Evolutionary conservation across 1,284 basidiomycete species (phyloP).

Genomic region (Apiotrichum porosum): DNA sequence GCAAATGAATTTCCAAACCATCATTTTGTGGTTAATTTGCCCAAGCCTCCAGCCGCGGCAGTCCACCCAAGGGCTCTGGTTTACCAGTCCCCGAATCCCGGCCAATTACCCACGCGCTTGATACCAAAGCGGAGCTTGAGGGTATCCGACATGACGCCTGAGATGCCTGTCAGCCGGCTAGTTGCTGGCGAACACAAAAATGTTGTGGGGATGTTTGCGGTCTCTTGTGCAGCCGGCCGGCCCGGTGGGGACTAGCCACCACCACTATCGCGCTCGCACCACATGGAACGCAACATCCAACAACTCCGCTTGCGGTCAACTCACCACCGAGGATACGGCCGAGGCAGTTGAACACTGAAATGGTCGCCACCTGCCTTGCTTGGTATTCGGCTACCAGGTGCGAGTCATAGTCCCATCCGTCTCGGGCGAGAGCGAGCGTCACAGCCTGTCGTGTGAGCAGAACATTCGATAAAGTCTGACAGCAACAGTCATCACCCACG

Average conservation of each 20-base stretch:
- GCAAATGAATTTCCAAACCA: too few species aligned
- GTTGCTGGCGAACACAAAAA: too few species aligned
- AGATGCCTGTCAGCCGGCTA: neutral
- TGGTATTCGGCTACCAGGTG: constrained; percentile 68
- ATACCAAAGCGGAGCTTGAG: constrained; percentile 58
- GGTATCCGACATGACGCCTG: constrained; percentile 70
- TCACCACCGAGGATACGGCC: constrained; percentile 74
- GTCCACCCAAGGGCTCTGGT: too few species aligned
- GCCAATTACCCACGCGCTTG: constrained; percentile 52
- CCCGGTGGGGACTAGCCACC: too few species aligned
- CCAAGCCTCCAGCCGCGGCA: too few species aligned
- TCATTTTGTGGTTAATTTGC: too few species aligned
- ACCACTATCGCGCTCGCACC: too few species aligned
- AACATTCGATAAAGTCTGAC: too few species aligned
- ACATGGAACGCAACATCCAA: neutral
- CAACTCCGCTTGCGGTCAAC: too few species aligned
- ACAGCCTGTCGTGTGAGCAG: constrained; percentile 59
- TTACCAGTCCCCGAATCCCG: neutral
- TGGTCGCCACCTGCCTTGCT: constrained; percentile 74
- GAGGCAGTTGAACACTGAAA: constrained; percentile 77
- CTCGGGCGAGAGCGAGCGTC: constrained; percentile 73
- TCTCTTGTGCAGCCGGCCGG: too few species aligned
- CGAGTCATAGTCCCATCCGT: constrained; percentile 61
- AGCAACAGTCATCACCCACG: too few species aligned
- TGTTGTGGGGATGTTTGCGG: too few species aligned